phyloP scores from a whole-genome alignment of 768 basidiomycete species.

The Leccinum boreale region DNA sequence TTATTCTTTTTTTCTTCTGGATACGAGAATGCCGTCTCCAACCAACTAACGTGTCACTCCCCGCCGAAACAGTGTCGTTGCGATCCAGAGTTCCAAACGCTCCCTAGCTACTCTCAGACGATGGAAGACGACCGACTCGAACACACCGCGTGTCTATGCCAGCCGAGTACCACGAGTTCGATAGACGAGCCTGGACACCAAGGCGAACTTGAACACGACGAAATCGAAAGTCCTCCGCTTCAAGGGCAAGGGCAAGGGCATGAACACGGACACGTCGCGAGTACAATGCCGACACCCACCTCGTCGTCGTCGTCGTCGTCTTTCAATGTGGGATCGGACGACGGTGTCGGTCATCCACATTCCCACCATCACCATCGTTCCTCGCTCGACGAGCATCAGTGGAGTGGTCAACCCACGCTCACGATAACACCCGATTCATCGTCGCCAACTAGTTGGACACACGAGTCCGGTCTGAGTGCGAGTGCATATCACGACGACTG shows the following conservation, averaged over 20 bases:
- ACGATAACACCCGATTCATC: not conserved
- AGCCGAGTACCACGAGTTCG: not conserved
- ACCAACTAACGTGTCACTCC: not conserved
- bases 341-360: no score
- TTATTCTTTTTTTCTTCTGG: not conserved
- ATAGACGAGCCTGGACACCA: not conserved
- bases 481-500: not conserved
- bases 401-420: not conserved
- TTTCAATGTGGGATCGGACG: slow-evolving; percentile 11
- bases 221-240: not conserved
- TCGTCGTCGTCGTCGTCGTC: slow-evolving; percentile 28
- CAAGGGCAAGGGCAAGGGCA: not conserved
- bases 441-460: not conserved
- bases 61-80: slow-evolving; percentile 64
- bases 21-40: not conserved
- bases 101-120: slow-evolving; percentile 68
- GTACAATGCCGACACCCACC: slow-evolving; percentile 16
- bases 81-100: slow-evolving; percentile 71
- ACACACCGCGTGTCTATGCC: slow-evolving; percentile 45
- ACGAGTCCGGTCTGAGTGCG: not conserved
- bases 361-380: not conserved
- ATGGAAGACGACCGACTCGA: slow-evolving; percentile 11
- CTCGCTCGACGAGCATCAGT: not conserved
- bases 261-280: not conserved
- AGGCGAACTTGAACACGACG: not conserved